Base-by-base conservation (phyloP, 129 eudicot genomes). In the Scalesia atractyloides region DNA sequence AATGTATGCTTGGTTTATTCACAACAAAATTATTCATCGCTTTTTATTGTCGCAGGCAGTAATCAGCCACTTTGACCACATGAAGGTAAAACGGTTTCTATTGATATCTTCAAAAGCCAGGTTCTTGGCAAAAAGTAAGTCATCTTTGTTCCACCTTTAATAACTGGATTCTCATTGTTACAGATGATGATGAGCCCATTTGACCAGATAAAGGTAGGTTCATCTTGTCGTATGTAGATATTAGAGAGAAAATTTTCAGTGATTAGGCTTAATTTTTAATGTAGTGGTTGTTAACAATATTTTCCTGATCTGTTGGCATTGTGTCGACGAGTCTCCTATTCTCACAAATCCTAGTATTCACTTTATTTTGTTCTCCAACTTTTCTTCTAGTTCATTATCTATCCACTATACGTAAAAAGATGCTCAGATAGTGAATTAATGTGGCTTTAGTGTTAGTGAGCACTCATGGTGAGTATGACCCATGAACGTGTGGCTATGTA, bases 171-270 rank as follows among this genome's bases (percentile, higher is more conserved):
- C 43, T 58, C 33, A 22, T 36, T 75, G 41, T 47, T 34, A 54
- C 87, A 87, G 90, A 78, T 89, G 65, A 87, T 81, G 69, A 76
- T 79, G 88, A 89, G 84, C 88, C 90, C 87, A 71, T 85, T 84
- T 61, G 92, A 87, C 66, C 91, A 84, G 34, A 63, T 87, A 26
- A 87, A 87, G 96, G 98, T 89, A 84, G 39, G 52, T 73, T 37
- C 63, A 24, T 13, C 50, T 5, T 39, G 7, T 63, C 36, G 3
- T 34, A 58, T 11, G 18, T 22, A 58, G 64, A 58, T 22, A 12
- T 58, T 17, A 24, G 39, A 58, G 39, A 12, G n/a, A 58, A 13
- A 16, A 58, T 11, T 5, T 0, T 6, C 7, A 52, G 59, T 52
- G 16, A 52, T n/a, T 16, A n/a, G 15, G 62, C 5, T 24, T 9